A percentile compares a stretch with the other conserved stretches of the same genome.
phyloP scores from a whole-genome alignment of 371 early-diverging fungal species.

The Saksenaea vasiformis region DNA sequence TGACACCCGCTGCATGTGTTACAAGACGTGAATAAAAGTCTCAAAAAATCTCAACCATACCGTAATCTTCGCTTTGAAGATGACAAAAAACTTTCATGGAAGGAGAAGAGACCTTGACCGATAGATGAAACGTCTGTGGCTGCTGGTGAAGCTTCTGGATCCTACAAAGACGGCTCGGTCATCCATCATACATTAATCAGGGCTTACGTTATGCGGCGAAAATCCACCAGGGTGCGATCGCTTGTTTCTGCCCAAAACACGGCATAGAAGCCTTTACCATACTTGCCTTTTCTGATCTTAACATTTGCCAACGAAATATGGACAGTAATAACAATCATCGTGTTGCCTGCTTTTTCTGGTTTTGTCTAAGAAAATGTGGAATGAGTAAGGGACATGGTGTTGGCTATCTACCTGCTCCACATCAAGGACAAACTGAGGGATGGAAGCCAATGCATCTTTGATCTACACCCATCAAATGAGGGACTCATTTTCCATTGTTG shows the following conservation, averaged over 20 bases:
- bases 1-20: background rate
- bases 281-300: constrained; percentile 13
- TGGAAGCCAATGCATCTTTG: constrained; percentile 13
- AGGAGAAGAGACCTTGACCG: background rate
- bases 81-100: background rate
- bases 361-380: background rate
- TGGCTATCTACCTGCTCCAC: background rate
- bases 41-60: background rate
- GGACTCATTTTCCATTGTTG: background rate
- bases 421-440: constrained; percentile 19
- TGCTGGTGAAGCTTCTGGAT: background rate
- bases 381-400: background rate
- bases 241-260: constrained; percentile 36
- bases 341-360: background rate
- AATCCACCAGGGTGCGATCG: constrained; percentile 31
- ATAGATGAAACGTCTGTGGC: background rate
- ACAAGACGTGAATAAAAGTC: background rate
- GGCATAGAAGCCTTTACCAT: constrained; percentile 29
- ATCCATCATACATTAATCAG: background rate
- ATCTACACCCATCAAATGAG: background rate
- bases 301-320: constrained; percentile 15
- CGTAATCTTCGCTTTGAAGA: constrained; percentile 9
- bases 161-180: background rate
- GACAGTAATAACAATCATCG: constrained; percentile 11
- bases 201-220: constrained; percentile 42